These are phyloP conservation scores for Lactifluus rugatus DNA, from an alignment of 768 basidiomycete species.

Conservation along the genomic window DNA sequence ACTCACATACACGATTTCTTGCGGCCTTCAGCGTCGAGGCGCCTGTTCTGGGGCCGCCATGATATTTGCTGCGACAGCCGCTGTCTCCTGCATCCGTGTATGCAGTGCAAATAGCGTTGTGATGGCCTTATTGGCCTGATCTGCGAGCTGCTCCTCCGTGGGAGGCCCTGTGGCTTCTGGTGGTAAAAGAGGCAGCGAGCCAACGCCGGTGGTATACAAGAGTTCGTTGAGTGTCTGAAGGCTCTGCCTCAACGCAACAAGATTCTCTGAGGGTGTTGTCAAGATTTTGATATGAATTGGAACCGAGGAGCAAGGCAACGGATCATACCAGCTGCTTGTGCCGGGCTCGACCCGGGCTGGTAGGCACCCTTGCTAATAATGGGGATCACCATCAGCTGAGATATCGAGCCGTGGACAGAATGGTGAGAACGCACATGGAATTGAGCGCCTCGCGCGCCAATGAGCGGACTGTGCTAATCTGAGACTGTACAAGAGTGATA, in stretches of 20 bases:
- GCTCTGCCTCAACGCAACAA: conserved; percentile 11
- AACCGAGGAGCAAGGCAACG: not conserved
- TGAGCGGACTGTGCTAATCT: conserved; percentile 10
- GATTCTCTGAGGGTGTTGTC: not conserved
- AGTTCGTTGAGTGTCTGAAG: conserved; percentile 7
- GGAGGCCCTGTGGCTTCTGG: conserved; percentile 3
- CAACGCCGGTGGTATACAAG: conserved; percentile 12
- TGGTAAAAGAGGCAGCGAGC: conserved; percentile 16
- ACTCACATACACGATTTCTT: not conserved
- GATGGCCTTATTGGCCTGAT: conserved; percentile 17
- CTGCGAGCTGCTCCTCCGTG: conserved; percentile 15
- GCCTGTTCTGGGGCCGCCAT: conserved; percentile 11
- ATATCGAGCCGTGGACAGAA: not conserved
- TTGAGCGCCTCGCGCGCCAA: conserved; percentile 16
- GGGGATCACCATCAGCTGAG: not conserved
- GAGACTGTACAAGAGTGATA: conserved; percentile 9
- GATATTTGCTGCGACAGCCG: conserved; percentile 13
- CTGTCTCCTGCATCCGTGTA: conserved; percentile 13
- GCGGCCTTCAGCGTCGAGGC: conserved; percentile 5
- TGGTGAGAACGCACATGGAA: conserved; percentile 9
- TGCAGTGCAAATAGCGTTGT: conserved; percentile 5
- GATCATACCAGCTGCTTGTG: conserved; percentile 12
- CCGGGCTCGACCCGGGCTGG: conserved; percentile 10
- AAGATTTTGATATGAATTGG: not conserved
- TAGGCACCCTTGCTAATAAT: conserved; percentile 13